These are phyloP conservation scores for Lyophyllum shimeji DNA, from an alignment of 768 basidiomycete genomes.

Conservation along the genomic window DNA sequence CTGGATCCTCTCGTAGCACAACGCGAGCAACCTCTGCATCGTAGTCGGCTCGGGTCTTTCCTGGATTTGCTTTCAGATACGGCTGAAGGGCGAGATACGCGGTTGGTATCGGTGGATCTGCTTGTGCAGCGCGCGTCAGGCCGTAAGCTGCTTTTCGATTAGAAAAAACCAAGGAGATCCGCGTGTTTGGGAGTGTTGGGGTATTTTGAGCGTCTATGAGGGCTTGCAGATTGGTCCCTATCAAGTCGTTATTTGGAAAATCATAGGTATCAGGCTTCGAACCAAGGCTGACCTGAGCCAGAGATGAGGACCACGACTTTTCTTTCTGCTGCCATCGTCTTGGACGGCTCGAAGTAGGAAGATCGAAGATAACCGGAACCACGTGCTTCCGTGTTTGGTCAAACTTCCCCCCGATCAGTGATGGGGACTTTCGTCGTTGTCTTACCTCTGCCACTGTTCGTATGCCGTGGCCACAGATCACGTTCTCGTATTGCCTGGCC, in stretches of 20 bases:
- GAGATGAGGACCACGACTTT: slow-evolving; percentile 50
- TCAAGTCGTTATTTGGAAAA: slow-evolving; percentile 1
- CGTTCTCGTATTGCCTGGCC: no score
- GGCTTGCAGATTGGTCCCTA: slow-evolving; percentile 96
- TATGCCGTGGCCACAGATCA: no score
- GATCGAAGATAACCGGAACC: not conserved
- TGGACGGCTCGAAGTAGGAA: not conserved
- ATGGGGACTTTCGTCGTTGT: no score
- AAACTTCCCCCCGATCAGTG: no score
- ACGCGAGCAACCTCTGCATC: slow-evolving; percentile 77
- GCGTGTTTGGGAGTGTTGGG: slow-evolving; percentile 64
- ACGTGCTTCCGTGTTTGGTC: not conserved
- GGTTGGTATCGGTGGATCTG: slow-evolving; percentile 78
- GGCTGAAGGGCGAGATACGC: slow-evolving; percentile 83
- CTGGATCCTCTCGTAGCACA: slow-evolving; percentile 64
- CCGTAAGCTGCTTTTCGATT: slow-evolving; percentile 93
- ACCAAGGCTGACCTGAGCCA: slow-evolving; percentile 46
- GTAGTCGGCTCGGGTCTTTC: slow-evolving; percentile 79
- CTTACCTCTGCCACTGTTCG: no score
- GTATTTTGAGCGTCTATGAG: slow-evolving; percentile 87
- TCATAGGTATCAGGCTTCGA: not conserved
- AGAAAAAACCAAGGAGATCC: slow-evolving; percentile 82
- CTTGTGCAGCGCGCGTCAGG: slow-evolving; percentile 71
- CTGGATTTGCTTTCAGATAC: slow-evolving; percentile 71
- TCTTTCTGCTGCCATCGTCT: slow-evolving; percentile 21